These are phyloP conservation scores for Aspergillus indologenus DNA, from an alignment of 495 filamentous ascomycete species.

Conservation along the genomic window DNA sequence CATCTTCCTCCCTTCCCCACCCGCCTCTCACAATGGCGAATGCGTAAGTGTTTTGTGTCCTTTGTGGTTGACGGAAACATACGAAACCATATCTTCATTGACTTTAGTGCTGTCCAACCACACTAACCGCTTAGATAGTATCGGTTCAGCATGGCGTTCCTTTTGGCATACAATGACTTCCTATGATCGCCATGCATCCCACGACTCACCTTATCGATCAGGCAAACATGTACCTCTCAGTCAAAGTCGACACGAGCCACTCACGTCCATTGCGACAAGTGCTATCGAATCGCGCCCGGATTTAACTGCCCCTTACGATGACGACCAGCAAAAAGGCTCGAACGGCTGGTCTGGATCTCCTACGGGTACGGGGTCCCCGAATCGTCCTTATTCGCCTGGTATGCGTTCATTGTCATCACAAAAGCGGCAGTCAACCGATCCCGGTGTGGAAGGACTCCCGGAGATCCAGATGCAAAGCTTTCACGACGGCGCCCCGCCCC, in stretches of 20 bases:
- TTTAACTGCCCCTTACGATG: constrained; percentile 68
- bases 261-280: constrained; percentile 76
- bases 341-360: constrained; percentile 61
- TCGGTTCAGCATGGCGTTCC: constrained; percentile 65
- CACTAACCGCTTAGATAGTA: constrained; percentile 35
- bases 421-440: constrained; percentile 52
- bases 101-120: neutral
- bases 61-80: neutral
- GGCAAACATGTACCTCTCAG: constrained; percentile 76
- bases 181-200: constrained; percentile 72
- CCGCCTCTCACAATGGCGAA: constrained; percentile 21
- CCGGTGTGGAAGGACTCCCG: constrained; percentile 61
- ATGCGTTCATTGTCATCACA: constrained; percentile 70
- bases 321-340: constrained; percentile 56
- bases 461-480: constrained; percentile 98
- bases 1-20: too few species aligned
- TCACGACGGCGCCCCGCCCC: constrained; percentile 82
- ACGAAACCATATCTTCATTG: neutral
- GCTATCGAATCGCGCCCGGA: constrained; percentile 75
- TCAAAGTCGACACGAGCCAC: constrained; percentile 63
- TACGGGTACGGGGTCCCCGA: constrained; percentile 50
- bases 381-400: constrained; percentile 80
- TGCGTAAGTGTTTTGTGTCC: constrained; percentile 18
- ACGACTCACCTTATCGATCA: constrained; percentile 82
- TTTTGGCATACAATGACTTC: constrained; percentile 97